Base-by-base conservation (phyloP, 352 stramenopile genomes). In the Globisporangium rhizosaccharum region DNA sequence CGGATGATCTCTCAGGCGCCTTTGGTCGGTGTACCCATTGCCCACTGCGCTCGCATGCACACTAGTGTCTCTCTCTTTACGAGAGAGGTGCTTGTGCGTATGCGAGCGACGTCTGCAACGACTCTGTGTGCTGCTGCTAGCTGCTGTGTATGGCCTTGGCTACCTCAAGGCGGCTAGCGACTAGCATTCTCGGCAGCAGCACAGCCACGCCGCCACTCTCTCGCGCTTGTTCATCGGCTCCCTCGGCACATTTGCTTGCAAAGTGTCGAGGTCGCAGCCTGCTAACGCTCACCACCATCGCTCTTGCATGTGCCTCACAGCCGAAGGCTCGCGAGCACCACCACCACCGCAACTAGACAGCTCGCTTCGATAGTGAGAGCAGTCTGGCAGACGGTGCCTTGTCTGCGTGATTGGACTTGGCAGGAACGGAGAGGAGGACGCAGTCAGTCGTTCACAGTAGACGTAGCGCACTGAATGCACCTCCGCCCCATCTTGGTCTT, bases 271-370 rank as follows among this genome's bases (percentile, higher is more conserved):
- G 74, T 87, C 44, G 79, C 77, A 63, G 50, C 39, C 55, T 62
- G 17, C 56, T 60, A 51, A 61, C 53, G 39, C 50, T 51, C 52
- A 36, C 56, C 61, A 33, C 28, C 28, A 6, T 6, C 28, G 6
- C 28, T 39, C 67, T 63, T 61, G 60, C 37, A 61, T 51, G 23
- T 65, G 37, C 28, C 33, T 39, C 79, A 18, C 63, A 90, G 80
- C 68, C 70, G 60, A 90, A 90, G 80, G 62, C 73, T 30, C 82
- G 82, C 63, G 82, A 89, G 57, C 63, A 82, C 70, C 71, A 84
- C 73, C 76, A 91, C 82, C 82, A 91, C 70, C 82, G 82, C 70
- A 88, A 87, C 82, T 91, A 87, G 78, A 63, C 57, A 49, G 53
- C 20, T 53, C 7, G 51, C 33, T 47, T 56, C 51, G 45, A 60